Conservation (phyloP, 305 asterid species). For the Rubia peregrina region DNA sequence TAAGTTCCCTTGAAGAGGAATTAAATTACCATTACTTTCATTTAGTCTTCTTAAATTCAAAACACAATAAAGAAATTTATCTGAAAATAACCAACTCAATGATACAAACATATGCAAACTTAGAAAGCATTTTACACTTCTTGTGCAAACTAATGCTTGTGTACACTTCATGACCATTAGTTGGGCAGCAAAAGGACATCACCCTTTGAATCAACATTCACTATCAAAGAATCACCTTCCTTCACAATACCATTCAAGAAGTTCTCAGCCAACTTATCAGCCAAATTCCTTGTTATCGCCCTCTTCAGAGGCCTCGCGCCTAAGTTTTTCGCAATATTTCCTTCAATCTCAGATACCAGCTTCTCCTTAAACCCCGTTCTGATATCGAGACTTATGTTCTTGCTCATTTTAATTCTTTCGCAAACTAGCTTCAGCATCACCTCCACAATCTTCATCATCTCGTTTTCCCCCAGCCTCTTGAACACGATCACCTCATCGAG, state of each 20-base stretch:
- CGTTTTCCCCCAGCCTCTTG: slow-evolving; percentile 2
- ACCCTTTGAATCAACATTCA: slow-evolving; percentile 8
- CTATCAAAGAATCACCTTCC: slow-evolving; percentile 6
- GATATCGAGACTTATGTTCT: slow-evolving; percentile 8
- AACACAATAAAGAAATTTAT: too few relatives aligned
- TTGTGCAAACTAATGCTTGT: too few relatives aligned
- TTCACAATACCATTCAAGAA: slow-evolving; percentile 9
- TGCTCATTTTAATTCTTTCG: slow-evolving; percentile 8
- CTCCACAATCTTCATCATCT: slow-evolving; percentile 16
- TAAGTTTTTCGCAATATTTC: neutral
- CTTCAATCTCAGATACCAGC: slow-evolving; percentile 7
- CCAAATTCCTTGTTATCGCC: slow-evolving; percentile 14
- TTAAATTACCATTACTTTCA: too few relatives aligned
- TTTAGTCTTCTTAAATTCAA: too few relatives aligned
- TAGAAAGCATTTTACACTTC: too few relatives aligned
- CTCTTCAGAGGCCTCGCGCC: slow-evolving; percentile 26
- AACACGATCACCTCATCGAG: slow-evolving; percentile 20
- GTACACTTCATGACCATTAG: neutral
- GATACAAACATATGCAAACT: too few relatives aligned
- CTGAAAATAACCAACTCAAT: too few relatives aligned
- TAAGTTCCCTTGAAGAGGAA: too few relatives aligned
- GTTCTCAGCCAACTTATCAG: slow-evolving; percentile 15
- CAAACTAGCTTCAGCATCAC: slow-evolving; percentile 12
- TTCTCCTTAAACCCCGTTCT: neutral
- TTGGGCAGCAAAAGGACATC: neutral